Conservation (phyloP, 2,329 filamentous ascomycete genomes). For the Metarhizium anisopliae region DNA sequence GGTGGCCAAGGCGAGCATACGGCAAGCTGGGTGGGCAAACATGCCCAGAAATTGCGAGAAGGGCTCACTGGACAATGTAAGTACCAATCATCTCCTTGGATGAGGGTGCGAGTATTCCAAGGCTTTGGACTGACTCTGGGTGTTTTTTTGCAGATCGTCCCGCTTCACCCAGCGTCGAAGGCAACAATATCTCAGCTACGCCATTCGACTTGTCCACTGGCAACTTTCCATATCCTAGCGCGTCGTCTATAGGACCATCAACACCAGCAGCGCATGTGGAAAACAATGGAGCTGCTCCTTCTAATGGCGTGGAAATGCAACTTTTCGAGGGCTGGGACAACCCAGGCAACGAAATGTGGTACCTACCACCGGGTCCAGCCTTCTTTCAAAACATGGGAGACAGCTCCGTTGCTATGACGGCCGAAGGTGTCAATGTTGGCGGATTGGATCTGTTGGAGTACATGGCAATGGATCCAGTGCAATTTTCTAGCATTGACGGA, state of each 20-base stretch:
- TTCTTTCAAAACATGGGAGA: slow-evolving; percentile 58
- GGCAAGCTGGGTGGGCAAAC: slow-evolving; percentile 24
- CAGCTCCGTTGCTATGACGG: slow-evolving; percentile 54
- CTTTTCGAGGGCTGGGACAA: slow-evolving; percentile 48
- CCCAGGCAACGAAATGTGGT: slow-evolving; percentile 55
- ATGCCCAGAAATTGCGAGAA: slow-evolving; percentile 31
- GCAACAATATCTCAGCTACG: slow-evolving; percentile 51
- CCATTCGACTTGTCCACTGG: slow-evolving; percentile 50
- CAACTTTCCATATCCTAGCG: slow-evolving; percentile 45
- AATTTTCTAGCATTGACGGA: slow-evolving; percentile 28
- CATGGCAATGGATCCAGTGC: slow-evolving; percentile 50
- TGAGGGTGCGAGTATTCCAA: neutral
- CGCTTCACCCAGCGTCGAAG: slow-evolving; percentile 21
- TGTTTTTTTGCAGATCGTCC: slow-evolving; percentile 21
- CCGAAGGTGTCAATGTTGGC: slow-evolving; percentile 58
- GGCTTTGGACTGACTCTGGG: neutral
- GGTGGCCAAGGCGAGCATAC: slow-evolving; percentile 13
- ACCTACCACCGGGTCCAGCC: slow-evolving; percentile 52
- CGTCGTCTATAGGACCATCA: slow-evolving; percentile 39
- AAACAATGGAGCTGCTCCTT: slow-evolving; percentile 10
- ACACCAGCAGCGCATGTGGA: slow-evolving; percentile 37
- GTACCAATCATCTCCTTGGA: slow-evolving; percentile 7
- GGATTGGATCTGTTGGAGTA: slow-evolving; percentile 59
- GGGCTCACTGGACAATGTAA: slow-evolving; percentile 29
- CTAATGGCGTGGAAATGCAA: slow-evolving; percentile 25